Percentiles rank a stretch among this genome's conserved stretches.
phyloP scores from a whole-genome alignment of 805 yeast genomes.

The Saccharomyces cerevisiae region DNA sequence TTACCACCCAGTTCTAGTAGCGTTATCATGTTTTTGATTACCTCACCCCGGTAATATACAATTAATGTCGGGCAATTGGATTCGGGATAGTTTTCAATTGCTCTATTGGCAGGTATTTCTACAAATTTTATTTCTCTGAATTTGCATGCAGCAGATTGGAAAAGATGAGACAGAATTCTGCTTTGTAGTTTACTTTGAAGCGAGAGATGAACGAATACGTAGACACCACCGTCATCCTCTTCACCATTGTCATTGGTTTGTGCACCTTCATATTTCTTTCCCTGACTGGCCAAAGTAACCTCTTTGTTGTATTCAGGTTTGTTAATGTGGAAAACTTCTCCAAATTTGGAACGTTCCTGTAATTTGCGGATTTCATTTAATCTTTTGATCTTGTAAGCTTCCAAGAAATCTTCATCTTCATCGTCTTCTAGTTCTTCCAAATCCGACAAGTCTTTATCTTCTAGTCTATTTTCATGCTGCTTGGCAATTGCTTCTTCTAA shows the following conservation, averaged over 20 bases:
- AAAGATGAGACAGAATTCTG: slow-evolving; percentile 55
- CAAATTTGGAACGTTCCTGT: slow-evolving; percentile 52
- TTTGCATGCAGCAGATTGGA: slow-evolving; percentile 50
- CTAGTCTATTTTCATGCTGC: slow-evolving; percentile 79
- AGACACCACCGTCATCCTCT: slow-evolving; percentile 31
- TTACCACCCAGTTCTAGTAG: slow-evolving; percentile 79
- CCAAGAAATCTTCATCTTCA: slow-evolving; percentile 85
- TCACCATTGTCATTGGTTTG: slow-evolving; percentile 1
- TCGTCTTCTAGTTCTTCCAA: slow-evolving; percentile 84
- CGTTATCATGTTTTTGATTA: slow-evolving; percentile 74
- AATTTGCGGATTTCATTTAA: slow-evolving; percentile 62
- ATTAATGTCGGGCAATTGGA: slow-evolving; percentile 84
- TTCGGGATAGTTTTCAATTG: slow-evolving; percentile 88
- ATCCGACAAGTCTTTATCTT: slow-evolving; percentile 68
- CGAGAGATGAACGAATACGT: slow-evolving; percentile 73
- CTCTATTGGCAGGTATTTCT: slow-evolving; percentile 84
- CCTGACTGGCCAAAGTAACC: slow-evolving; percentile 71
- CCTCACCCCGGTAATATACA: slow-evolving; percentile 70
- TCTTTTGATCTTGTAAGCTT: slow-evolving; percentile 67
- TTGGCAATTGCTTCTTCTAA: slow-evolving; percentile 69
- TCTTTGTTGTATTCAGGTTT: slow-evolving; percentile 85
- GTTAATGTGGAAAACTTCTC: slow-evolving; percentile 66
- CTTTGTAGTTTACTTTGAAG: slow-evolving; percentile 64
- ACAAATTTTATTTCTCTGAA: slow-evolving; percentile 82
- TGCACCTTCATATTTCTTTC: slow-evolving; percentile 3